Base-by-base conservation (phyloP, 768 basidiomycete species). In the Russula sp. region DNA sequence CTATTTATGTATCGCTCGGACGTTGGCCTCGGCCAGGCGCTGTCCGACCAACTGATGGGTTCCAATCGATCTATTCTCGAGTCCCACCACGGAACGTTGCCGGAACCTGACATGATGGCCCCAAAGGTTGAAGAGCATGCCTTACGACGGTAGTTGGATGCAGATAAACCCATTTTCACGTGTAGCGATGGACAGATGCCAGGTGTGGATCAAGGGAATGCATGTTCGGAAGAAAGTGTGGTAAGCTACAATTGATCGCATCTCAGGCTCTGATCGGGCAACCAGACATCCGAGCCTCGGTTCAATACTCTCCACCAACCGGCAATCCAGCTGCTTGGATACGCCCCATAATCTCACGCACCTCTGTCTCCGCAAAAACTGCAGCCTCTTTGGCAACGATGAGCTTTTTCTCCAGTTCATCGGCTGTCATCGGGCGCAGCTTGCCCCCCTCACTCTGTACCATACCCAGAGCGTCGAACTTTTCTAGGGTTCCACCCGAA, bases 381-480 rank as follows among this genome's bases (percentile, higher is more conserved):
- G 85, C 83, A 22, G 82, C 86, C 71, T 87, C 85, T 72, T 83
- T 87, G 1, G 88, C 88, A 50, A 85, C 82, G 35, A 70, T 75
- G 29, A 91, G 75, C 70, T 85, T 88, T 75, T 84, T 81, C 74
- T 92, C 87, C 65, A 93, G 75, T 73, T 93, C 90, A 34, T 86
- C 83, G 10, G 78, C 78, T 9, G 76, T 79, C 87, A 92, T 88
- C 16, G 74, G 68, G 43, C 81, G 73, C 64, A 69, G 42, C 39
- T 72, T 68, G 16, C 72, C 75, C 34, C 78, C 78, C 61, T 76
- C 73, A 57, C 80, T 81, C 2, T 82, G 70, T 61, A 82, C 70
- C 51, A 47, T 45, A 3, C 86, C 84, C 59, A 92, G 81, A 53
- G 73, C 78, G 63, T 89, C 87, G 65, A 90, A 92, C 38, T 83